Conservation (phyloP, 257 asterid genomes). For the Salvia rosmarinus region DNA sequence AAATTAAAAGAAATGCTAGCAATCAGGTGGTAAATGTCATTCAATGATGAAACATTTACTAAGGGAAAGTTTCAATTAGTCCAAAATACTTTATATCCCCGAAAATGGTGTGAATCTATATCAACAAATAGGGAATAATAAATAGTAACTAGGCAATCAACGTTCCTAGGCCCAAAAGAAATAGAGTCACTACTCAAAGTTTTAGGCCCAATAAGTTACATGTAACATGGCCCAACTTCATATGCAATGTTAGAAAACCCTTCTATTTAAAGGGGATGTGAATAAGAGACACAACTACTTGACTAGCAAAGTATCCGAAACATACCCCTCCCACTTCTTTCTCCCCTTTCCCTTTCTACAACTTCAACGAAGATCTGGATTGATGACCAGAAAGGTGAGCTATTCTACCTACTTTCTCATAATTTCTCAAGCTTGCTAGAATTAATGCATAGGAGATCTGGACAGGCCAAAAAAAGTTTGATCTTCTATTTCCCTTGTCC, state of each 20-base stretch:
- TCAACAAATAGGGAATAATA: not conserved
- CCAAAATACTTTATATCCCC: conserved; percentile 4
- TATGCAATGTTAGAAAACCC: conserved; percentile 32
- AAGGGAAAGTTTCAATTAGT: not conserved
- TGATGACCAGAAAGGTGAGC: conserved; percentile 23
- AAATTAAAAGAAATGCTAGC: conserved; percentile 1
- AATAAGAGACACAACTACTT: conserved; percentile 26
- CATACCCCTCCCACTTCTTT: conserved; percentile 28
- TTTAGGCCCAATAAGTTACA: conserved; percentile 31
- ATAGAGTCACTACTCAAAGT: not conserved
- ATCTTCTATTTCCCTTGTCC: conserved; percentile 9
- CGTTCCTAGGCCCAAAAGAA: conserved; percentile 26
- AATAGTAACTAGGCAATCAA: not conserved
- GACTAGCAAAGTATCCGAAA: conserved; percentile 16
- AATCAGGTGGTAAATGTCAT: not conserved
- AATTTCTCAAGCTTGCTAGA: conserved; percentile 21
- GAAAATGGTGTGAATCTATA: conserved; percentile 2
- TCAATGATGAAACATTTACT: conserved; percentile 10
- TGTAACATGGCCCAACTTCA: conserved; percentile 30
- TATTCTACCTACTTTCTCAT: conserved; percentile 15
- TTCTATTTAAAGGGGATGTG: conserved; percentile 23
- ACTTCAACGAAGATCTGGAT: conserved; percentile 7
- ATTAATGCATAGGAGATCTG: not conserved
- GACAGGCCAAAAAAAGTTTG: not conserved
- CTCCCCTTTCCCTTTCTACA: conserved; percentile 29